Base-by-base conservation (phyloP, 176 grass and related monocot genomes). In the Oryza coarctata region DNA sequence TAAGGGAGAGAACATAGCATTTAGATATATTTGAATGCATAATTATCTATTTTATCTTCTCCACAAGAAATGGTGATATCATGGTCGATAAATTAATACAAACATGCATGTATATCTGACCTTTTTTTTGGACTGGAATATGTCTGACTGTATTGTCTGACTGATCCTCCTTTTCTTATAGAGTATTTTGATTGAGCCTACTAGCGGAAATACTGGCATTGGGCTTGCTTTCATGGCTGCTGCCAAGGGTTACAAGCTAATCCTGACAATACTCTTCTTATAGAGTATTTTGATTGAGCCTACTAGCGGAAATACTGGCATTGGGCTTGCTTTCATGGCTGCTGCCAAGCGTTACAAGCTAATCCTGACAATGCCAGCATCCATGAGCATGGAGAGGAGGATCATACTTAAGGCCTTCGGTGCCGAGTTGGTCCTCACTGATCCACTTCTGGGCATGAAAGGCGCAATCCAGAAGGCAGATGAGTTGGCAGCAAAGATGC, bases 251-350 rank as follows among this genome's bases (percentile, higher is more conserved):
- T 92, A 92, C 61, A 89, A 12, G 35, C 82, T 92, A 43, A 30
- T 83, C 0, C 63, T 89, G 14, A 92, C 90, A 30, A 86, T 92
- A n/a, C n/a, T n/a, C n/a, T n/a, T n/a, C n/a, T n/a, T n/a, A n/a
- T n/a, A n/a, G n/a, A n/a, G 90, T 47, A 79, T 86, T 44, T 81
- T 92, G 69, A 86, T 92, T 31, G 90, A 92, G 70, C 79, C 90
- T 0, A 92, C 86, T 1, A 92, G 90, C 55, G 86, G 86, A 39
- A 89, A 89, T 62, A 92, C 86, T 25, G 79, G 90, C 52, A 86
- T 92, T 52, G 90, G 82, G 14, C 82, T 92, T 41, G 90, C 90
- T n/a, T 92, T 89, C 31, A 89, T 89, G 47, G 90, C 86, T 8
- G 83, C 86, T 36, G 83, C 90, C 6, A 89, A 92, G 44, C 83